Evolutionary conservation across 768 basidiomycete species (phyloP), one percentile per base, ranked within the genome.

Genomic region (Lentinula boryana): DNA sequence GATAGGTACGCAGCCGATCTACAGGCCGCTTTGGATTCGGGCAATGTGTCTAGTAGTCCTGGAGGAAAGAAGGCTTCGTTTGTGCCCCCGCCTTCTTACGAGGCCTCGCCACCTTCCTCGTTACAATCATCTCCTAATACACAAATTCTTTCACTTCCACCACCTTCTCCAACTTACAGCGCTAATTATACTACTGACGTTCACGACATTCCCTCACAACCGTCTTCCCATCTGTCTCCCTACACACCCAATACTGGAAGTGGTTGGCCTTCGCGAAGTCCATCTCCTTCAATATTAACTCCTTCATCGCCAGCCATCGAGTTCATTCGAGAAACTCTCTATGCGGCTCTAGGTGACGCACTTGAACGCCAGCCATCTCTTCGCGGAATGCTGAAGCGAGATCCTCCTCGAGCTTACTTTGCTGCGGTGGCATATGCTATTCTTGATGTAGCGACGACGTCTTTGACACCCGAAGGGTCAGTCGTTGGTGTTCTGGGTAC

Each of bases 301-400:
- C 75, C 78, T 15, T 74, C 80, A 21, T 82, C 88, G 0, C 82
- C 83, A 4, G 86, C 84, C 0, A 87, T 94, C 64, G 83, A 86
- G 58, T 78, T 89, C 68, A 93, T 95, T 62, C 88, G 93, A 31
- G 91, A 95, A 71, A 93, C 92, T 0, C 80, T 95, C 16, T 95
- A 93, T 70, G 90, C 92, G 0, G 83, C 89, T 2, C 78, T 94
- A 3, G 91, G 80, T 0, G 89, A 91, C 63, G 84, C 81, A 0
- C 78, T 93, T 49, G 80, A 85, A 53, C 75, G 75, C 4, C 80
- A 77, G 12, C 78, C 81, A 0, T 75, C 79, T 2, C 79, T 94
- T 5, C 81, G 81, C 2, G 60, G 66, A 0, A 78, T 88, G 9
- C 80, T 93, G 60, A 74, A 74, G n/a, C 66, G 68, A 13, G 90